phyloP scores from a whole-genome alignment of 148 eudicot genomes.

The Cornus controversa region DNA sequence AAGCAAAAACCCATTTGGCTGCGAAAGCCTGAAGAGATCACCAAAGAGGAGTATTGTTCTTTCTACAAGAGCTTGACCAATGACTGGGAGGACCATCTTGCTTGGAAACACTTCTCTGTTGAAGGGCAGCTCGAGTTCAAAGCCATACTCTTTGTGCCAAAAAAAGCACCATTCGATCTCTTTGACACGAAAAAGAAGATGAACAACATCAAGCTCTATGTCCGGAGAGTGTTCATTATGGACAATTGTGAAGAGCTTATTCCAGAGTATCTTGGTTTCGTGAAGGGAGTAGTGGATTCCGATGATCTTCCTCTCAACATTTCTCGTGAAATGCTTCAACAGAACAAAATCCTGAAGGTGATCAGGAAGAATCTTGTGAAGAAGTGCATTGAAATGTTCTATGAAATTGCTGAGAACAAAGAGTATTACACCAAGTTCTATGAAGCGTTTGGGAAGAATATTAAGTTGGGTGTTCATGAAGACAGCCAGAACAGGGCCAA shows the following conservation, averaged over 20 bases:
- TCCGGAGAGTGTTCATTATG: slow-evolving; percentile 27
- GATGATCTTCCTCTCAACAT: slow-evolving; percentile 31
- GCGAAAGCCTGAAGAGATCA: slow-evolving; percentile 29
- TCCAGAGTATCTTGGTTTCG: slow-evolving; percentile 26
- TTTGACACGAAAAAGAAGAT: slow-evolving; percentile 25
- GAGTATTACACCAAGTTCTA: slow-evolving; percentile 29
- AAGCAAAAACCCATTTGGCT: slow-evolving; percentile 35
- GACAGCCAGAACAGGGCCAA: slow-evolving; percentile 31
- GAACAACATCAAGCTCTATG: slow-evolving; percentile 31
- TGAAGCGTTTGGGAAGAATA: slow-evolving; percentile 25
- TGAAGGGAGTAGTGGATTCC: slow-evolving; percentile 31
- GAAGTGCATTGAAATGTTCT: slow-evolving; percentile 31
- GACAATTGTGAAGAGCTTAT: slow-evolving; percentile 30
- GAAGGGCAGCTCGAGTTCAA: slow-evolving; percentile 32
- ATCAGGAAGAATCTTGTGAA: slow-evolving; percentile 33
- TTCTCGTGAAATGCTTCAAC: slow-evolving; percentile 30
- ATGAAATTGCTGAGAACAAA: slow-evolving; percentile 32
- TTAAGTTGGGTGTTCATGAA: slow-evolving; percentile 30
- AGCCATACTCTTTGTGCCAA: slow-evolving; percentile 27
- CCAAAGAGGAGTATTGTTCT: slow-evolving; percentile 27
- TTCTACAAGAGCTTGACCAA: slow-evolving; percentile 34
- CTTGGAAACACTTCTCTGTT: slow-evolving; percentile 26
- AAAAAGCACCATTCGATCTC: slow-evolving; percentile 24
- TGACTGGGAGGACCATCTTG: slow-evolving; percentile 32
- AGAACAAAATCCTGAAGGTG: slow-evolving; percentile 33